Evolutionary conservation across 2,329 filamentous ascomycete species (phyloP).

Genomic region (Hymenoscyphus albidus): DNA sequence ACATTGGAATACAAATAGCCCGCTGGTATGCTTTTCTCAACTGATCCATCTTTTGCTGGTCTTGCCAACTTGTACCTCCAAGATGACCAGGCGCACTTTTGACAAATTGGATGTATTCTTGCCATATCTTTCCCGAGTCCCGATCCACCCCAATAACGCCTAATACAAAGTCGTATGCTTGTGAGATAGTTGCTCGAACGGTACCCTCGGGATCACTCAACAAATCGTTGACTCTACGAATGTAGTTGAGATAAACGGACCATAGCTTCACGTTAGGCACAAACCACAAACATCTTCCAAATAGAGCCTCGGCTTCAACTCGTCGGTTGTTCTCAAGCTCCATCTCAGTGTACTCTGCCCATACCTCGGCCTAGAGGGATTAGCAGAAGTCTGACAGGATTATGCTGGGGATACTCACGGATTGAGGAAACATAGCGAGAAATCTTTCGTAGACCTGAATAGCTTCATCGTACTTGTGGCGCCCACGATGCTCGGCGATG

Average conservation of each 20-base stretch:
- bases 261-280: slow-evolving; percentile 84
- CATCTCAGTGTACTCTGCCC: slow-evolving; percentile 84
- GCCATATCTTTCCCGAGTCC: slow-evolving; percentile 85
- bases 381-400: slow-evolving; percentile 30
- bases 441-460: slow-evolving; percentile 82
- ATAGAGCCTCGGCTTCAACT: slow-evolving; percentile 74
- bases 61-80: slow-evolving; percentile 87
- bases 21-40: slow-evolving; percentile 89
- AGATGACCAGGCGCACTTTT: slow-evolving; percentile 81
- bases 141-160: slow-evolving; percentile 87
- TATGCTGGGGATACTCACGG: slow-evolving; percentile 59
- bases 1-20: slow-evolving; percentile 81
- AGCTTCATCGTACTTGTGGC: slow-evolving; percentile 76
- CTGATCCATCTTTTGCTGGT: slow-evolving; percentile 96
- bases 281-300: slow-evolving; percentile 71
- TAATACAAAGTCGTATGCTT: slow-evolving; percentile 90
- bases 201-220: slow-evolving; percentile 72
- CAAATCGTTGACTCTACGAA: slow-evolving; percentile 85
- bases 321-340: slow-evolving; percentile 86
- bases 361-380: slow-evolving; percentile 73
- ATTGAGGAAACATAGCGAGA: slow-evolving; percentile 80
- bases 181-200: slow-evolving; percentile 73
- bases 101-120: slow-evolving; percentile 91
- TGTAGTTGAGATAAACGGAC: slow-evolving; percentile 92
- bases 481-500: slow-evolving; percentile 78